These are phyloP conservation scores for Anisogramma anomala DNA, from an alignment of 2,329 filamentous ascomycete genomes.

Conservation along the genomic window DNA sequence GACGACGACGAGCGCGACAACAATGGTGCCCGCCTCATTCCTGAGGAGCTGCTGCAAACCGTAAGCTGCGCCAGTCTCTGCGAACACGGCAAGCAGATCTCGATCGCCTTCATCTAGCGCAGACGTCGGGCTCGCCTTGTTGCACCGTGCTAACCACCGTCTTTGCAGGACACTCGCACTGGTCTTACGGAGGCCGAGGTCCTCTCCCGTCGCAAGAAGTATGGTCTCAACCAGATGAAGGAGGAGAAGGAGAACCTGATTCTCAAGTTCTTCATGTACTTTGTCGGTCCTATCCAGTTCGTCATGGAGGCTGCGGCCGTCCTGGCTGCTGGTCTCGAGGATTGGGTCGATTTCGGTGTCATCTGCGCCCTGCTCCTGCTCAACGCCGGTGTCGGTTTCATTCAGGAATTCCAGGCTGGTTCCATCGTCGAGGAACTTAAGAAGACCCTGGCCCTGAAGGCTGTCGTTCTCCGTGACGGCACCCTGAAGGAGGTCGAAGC, in stretches of 20 bases:
- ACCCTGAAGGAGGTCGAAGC: constrained; percentile 68
- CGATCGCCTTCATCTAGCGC: not conserved
- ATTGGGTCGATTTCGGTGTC: constrained; percentile 91
- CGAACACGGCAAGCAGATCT: too few relatives aligned
- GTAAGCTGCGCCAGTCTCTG: constrained; percentile 20
- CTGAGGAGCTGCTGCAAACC: constrained; percentile 69
- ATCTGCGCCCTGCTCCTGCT: constrained; percentile 74
- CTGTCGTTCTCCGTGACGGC: constrained; percentile 74
- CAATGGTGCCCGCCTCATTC: constrained; percentile 48
- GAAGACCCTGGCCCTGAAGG: constrained; percentile 81
- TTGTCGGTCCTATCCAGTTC: constrained; percentile 82
- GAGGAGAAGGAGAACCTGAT: constrained; percentile 79
- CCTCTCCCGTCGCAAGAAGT: constrained; percentile 50
- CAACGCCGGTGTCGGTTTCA: constrained; percentile 76
- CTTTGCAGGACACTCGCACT: constrained; percentile 12
- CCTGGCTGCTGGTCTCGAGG: constrained; percentile 63
- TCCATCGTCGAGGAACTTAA: constrained; percentile 86
- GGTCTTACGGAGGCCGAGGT: constrained; percentile 65
- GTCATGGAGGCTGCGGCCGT: constrained; percentile 56
- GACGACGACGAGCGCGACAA: constrained; percentile 36
- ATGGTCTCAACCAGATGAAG: constrained; percentile 80
- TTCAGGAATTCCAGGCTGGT: constrained; percentile 82
- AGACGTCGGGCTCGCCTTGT: not conserved
- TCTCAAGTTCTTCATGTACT: constrained; percentile 73
- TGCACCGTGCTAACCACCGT: not conserved